Conservation (phyloP, 305 asterid species). For the Solanum hybrid region DNA sequence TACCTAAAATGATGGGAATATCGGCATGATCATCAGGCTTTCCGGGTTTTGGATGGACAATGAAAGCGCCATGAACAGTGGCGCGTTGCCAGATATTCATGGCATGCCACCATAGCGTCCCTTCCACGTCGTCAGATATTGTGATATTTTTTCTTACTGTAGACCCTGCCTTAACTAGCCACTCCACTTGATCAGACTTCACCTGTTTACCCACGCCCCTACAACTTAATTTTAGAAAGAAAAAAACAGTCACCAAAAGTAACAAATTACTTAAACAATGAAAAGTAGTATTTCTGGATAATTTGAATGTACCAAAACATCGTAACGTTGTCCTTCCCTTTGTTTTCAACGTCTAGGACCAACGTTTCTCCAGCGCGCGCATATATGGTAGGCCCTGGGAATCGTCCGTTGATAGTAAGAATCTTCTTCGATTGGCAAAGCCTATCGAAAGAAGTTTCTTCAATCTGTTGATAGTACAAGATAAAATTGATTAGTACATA, state of each 20-base stretch:
- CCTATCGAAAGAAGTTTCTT: background rate
- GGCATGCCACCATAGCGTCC: conserved; percentile 34
- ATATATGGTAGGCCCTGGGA: conserved; percentile 24
- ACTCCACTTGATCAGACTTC: background rate
- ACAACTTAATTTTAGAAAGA: background rate
- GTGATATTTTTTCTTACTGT: background rate
- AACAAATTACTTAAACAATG: background rate
- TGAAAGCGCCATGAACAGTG: conserved; percentile 19
- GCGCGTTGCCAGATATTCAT: conserved; percentile 18
- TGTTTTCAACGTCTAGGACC: conserved; percentile 31
- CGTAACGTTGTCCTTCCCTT: conserved; percentile 24
- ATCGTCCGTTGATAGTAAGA: background rate
- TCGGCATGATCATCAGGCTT: background rate
- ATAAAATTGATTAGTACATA: background rate
- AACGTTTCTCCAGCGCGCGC: conserved; percentile 45
- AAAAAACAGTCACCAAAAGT: background rate
- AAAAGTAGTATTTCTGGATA: too few species aligned
- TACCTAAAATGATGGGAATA: conserved; percentile 18
- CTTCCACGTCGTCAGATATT: conserved; percentile 2
- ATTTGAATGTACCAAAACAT: background rate
- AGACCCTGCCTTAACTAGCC: background rate
- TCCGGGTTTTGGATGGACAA: background rate
- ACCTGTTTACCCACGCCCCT: background rate
- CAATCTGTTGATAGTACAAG: too few species aligned
- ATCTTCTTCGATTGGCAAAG: background rate